Evolutionary conservation across 2,329 filamentous ascomycete species (phyloP).

Genomic region (Xylariaceae sp.): DNA sequence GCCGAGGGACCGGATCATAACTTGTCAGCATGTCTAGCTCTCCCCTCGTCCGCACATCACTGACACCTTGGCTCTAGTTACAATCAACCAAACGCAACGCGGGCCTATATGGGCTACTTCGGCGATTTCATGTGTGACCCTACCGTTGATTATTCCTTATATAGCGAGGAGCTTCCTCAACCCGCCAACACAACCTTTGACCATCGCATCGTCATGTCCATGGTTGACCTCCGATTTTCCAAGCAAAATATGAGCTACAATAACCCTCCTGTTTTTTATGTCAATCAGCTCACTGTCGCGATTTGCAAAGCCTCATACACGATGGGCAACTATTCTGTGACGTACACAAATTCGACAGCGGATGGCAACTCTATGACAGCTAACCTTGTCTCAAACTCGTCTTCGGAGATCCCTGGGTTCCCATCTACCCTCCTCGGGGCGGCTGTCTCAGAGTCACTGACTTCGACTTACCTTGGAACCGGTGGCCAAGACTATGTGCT

Average conservation of each 20-base stretch:
- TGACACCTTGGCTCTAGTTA: slow-evolving; percentile 2
- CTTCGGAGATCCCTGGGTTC: slow-evolving; percentile 11
- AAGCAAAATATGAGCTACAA: not conserved
- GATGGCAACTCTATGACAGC: slow-evolving; percentile 6
- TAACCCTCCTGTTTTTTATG: slow-evolving; percentile 3
- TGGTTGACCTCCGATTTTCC: slow-evolving; percentile 11
- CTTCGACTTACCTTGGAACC: slow-evolving; percentile 9
- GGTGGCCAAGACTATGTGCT: slow-evolving; percentile 14
- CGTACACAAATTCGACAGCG: slow-evolving; percentile 2
- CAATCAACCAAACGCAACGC: slow-evolving; percentile 11
- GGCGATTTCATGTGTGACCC: slow-evolving; percentile 12
- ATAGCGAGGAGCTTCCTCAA: not conserved
- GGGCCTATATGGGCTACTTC: slow-evolving; percentile 14
- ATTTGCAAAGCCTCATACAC: slow-evolving; percentile 12
- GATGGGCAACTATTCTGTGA: slow-evolving; percentile 8
- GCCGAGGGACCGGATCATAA: slow-evolving; percentile 11
- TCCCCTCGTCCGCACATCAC: not conserved
- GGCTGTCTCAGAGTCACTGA: slow-evolving; percentile 11
- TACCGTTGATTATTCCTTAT: slow-evolving; percentile 6
- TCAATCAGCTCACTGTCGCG: slow-evolving; percentile 11
- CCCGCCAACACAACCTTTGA: slow-evolving; percentile 9
- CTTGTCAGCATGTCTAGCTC: slow-evolving; percentile 3
- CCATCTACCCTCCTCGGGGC: slow-evolving; percentile 9
- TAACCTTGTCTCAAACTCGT: not conserved
- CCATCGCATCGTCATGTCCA: slow-evolving; percentile 14